Conservation (phyloP, 768 basidiomycete genomes). For the Hypholoma fasciculare region DNA sequence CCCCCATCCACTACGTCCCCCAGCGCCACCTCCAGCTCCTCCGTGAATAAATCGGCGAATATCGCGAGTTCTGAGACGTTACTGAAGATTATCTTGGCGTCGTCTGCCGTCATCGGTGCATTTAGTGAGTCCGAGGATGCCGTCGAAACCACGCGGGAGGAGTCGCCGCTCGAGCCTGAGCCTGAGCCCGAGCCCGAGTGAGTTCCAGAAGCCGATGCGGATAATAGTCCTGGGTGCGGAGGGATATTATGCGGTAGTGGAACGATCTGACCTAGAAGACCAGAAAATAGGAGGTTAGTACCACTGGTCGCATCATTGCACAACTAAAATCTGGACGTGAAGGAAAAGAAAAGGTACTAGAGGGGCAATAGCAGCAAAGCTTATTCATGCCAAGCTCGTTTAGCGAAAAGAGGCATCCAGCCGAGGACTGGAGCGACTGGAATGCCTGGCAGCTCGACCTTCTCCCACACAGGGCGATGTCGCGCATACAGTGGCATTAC, state of each 20-base stretch:
- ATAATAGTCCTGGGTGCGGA: constrained; percentile 46
- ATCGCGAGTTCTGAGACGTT: constrained; percentile 76
- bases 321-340: constrained; percentile 20
- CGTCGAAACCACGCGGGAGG: constrained; percentile 37
- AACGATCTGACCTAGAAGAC: constrained; percentile 32
- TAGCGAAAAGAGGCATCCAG: too few species aligned
- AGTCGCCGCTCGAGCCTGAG: constrained; percentile 31
- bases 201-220: not conserved
- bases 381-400: too few species aligned
- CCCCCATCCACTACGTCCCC: constrained; percentile 63
- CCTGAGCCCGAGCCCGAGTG: constrained; percentile 26
- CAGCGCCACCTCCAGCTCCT: constrained; percentile 64
- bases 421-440: not conserved
- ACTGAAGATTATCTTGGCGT: constrained; percentile 70
- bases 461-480: not conserved
- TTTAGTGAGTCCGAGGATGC: constrained; percentile 50
- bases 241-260: constrained; percentile 28
- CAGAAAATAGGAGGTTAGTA: constrained; percentile 18
- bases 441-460: not conserved
- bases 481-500: not conserved
- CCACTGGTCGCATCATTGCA: not conserved
- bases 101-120: constrained; percentile 70
- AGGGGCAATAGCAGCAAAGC: not conserved
- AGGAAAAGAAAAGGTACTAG: not conserved
- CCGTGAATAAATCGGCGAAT: constrained; percentile 68